Evolutionary conservation across 345 rosid genomes (phyloP).

Genomic region (Eucalyptus fibrosa): DNA sequence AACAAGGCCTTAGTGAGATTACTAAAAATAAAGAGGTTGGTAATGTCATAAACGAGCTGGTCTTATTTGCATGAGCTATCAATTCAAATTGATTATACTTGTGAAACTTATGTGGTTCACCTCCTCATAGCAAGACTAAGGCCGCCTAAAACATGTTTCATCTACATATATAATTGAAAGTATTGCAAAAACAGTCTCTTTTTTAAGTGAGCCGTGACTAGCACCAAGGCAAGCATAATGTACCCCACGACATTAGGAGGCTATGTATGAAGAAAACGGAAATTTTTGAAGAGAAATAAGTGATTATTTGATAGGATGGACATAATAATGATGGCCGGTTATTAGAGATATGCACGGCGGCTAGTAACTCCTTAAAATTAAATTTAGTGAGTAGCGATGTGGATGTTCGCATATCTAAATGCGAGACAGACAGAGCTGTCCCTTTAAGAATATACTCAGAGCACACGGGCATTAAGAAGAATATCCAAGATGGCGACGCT

Average conservation of each 20-base stretch:
- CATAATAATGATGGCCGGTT: rapidly evolving
- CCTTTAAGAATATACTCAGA: background rate
- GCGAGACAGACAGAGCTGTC: background rate
- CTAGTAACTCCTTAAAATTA: background rate
- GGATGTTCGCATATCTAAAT: background rate
- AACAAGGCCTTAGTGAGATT: background rate
- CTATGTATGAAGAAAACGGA: background rate
- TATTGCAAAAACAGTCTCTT: background rate
- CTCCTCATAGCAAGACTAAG: background rate
- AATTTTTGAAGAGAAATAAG: background rate
- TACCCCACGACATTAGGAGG: background rate
- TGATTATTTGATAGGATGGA: background rate
- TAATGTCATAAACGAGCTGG: background rate
- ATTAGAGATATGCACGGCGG: rapidly evolving
- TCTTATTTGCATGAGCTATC: background rate
- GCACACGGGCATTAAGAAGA: background rate
- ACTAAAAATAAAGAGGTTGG: background rate
- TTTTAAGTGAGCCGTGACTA: background rate
- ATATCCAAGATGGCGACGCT: background rate
- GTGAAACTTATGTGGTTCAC: background rate
- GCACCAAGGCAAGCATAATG: background rate
- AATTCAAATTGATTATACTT: background rate
- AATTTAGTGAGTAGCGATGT: background rate
- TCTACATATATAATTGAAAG: background rate
- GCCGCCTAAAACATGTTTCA: background rate